A percentile compares a stretch with the other conserved stretches of the same genome.
Evolutionary conservation across 2,329 filamentous ascomycete species (phyloP).

Genomic region (Hirsutella rhossiliensis): DNA sequence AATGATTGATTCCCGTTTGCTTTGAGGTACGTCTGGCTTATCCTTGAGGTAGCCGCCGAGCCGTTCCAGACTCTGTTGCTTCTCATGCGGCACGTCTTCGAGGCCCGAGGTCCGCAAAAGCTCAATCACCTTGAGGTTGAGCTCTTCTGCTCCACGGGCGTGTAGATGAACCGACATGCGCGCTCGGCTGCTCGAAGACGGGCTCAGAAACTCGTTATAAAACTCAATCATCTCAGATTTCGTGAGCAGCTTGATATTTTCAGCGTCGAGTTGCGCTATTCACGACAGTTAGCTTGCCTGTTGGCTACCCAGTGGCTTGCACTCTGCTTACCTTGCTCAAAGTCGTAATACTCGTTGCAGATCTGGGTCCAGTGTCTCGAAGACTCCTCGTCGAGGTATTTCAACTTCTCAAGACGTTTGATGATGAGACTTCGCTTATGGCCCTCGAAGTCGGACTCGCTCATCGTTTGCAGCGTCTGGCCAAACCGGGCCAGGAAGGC

Average conservation of each 20-base stretch:
- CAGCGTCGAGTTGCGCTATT: conserved; percentile 63
- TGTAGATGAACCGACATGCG: conserved; percentile 77
- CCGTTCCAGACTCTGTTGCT: conserved; percentile 34
- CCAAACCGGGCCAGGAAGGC: conserved; percentile 63
- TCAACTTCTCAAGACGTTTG: conserved; percentile 78
- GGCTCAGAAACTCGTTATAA: conserved; percentile 64
- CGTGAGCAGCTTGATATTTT: conserved; percentile 58
- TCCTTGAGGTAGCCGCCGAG: conserved; percentile 38
- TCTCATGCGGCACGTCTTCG: conserved; percentile 25
- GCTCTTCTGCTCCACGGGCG: conserved; percentile 48
- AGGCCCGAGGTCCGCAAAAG: conserved; percentile 24
- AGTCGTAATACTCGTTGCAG: conserved; percentile 77
- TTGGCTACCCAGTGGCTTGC: neutral
- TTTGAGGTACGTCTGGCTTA: conserved; percentile 33
- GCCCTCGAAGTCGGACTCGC: conserved; percentile 71
- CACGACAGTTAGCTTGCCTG: neutral
- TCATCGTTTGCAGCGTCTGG: conserved; percentile 60
- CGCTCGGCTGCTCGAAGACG: conserved; percentile 59
- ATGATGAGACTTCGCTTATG: conserved; percentile 85
- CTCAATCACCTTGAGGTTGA: conserved; percentile 31
- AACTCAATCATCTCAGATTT: conserved; percentile 74
- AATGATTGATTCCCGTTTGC: conserved; percentile 36
- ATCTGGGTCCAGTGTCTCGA: conserved; percentile 78
- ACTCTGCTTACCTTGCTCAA: conserved; percentile 54
- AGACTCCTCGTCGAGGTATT: conserved; percentile 81